Evolutionary conservation across 495 filamentous ascomycete species (phyloP).

Genomic region (Darksidea phi): DNA sequence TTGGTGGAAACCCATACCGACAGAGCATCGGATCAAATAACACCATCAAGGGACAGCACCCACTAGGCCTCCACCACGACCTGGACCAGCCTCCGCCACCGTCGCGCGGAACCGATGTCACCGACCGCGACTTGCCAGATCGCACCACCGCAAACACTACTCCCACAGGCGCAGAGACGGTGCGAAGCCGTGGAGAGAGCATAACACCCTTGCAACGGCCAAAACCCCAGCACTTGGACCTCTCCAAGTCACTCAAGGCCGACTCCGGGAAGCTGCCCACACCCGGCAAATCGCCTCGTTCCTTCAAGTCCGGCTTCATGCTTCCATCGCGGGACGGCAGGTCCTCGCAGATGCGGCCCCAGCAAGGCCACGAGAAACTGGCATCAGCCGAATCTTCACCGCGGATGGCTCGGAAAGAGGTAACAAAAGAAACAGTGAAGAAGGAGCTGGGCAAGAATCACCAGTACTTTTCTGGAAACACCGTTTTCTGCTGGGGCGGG

Average conservation of each 20-base stretch:
- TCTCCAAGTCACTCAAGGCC: slow-evolving; percentile 45
- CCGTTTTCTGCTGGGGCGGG: slow-evolving; percentile 80
- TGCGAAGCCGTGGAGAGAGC: slow-evolving; percentile 69
- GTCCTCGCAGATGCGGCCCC: slow-evolving; percentile 44
- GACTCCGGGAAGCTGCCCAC: slow-evolving; percentile 52
- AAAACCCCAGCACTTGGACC: slow-evolving; percentile 32
- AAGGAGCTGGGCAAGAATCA: slow-evolving; percentile 67
- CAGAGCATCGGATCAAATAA: slow-evolving; percentile 34
- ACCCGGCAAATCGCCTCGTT: slow-evolving; percentile 65
- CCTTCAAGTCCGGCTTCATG: slow-evolving; percentile 69
- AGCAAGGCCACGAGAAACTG: slow-evolving; percentile 69
- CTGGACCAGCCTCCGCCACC: slow-evolving; percentile 62
- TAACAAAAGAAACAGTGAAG: slow-evolving; percentile 45
- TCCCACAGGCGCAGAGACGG: slow-evolving; percentile 64
- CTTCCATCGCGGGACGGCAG: slow-evolving; percentile 51
- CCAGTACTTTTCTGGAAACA: slow-evolving; percentile 91
- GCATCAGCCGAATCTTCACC: slow-evolving; percentile 76
- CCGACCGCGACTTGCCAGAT: slow-evolving; percentile 62
- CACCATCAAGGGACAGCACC: slow-evolving; percentile 26
- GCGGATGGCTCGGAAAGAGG: slow-evolving; percentile 44
- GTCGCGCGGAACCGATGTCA: slow-evolving; percentile 77
- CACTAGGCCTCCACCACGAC: slow-evolving; percentile 47
- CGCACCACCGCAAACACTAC: slow-evolving; percentile 72
- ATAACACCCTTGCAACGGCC: slow-evolving; percentile 66
- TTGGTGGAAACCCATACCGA: slow-evolving; percentile 43